These are phyloP conservation scores for Sclerotinia sclerotiorum DNA, from an alignment of 2,329 filamentous ascomycete species.

Conservation along the genomic window DNA sequence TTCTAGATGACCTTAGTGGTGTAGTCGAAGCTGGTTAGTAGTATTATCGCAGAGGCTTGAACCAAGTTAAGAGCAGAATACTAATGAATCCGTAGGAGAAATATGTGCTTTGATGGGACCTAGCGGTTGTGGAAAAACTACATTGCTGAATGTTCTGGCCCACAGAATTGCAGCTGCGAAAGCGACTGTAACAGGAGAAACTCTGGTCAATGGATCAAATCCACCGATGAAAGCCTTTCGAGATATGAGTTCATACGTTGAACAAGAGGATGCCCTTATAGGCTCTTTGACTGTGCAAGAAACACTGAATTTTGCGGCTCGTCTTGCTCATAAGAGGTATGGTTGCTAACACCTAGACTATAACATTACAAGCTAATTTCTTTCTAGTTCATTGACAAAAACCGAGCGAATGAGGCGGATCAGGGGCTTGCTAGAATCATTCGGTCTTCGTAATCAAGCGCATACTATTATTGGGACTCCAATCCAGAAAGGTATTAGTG, in stretches of 20 bases:
- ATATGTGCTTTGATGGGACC: constrained; percentile 82
- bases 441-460: constrained; percentile 69
- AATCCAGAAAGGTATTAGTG: constrained; percentile 78
- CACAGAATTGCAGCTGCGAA: constrained; percentile 54
- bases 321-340: constrained; percentile 60
- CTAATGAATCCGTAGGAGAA: constrained; percentile 52
- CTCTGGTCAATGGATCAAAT: constrained; percentile 62
- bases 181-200: constrained; percentile 53
- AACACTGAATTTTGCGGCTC: constrained; percentile 75
- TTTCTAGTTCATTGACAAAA: constrained; percentile 44
- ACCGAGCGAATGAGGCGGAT: constrained; percentile 62
- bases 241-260: constrained; percentile 72
- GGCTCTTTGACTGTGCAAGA: constrained; percentile 78
- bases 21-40: constrained; percentile 59
- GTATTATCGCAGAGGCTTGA: background rate
- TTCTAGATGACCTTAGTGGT: constrained; percentile 64
- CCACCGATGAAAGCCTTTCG: constrained; percentile 58
- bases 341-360: constrained; percentile 20
- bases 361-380: background rate
- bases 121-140: constrained; percentile 74
- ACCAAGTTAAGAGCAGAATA: background rate
- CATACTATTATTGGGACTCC: constrained; percentile 77
- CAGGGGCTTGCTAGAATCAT: constrained; percentile 64
- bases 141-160: constrained; percentile 77
- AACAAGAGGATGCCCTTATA: constrained; percentile 84